Evolutionary conservation across 345 rosid genomes (phyloP).

Genomic region (Eucalyptus caleyi): DNA sequence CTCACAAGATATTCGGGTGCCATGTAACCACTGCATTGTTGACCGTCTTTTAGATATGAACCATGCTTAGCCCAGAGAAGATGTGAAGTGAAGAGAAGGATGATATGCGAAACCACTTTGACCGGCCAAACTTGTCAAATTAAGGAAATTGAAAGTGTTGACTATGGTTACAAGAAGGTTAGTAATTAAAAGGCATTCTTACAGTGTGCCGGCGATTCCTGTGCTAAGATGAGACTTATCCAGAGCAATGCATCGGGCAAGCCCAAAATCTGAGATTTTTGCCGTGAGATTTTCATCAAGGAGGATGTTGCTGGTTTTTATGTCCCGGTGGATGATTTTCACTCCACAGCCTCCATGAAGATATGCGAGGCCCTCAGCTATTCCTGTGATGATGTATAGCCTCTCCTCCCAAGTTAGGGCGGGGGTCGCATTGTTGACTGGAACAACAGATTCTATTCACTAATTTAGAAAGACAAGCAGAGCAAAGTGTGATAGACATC

Average conservation of each 20-base stretch:
- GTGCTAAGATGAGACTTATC: conserved; percentile 47
- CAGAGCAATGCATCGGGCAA: conserved; percentile 31
- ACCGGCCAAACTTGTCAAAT: neutral
- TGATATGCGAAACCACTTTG: neutral
- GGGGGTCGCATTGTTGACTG: conserved; percentile 32
- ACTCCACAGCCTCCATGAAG: conserved; percentile 53
- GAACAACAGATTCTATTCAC: neutral
- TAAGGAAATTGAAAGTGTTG: neutral
- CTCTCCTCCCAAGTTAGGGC: conserved; percentile 58
- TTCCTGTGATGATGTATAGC: conserved; percentile 41
- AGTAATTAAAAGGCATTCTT: neutral
- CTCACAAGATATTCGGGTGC: conserved; percentile 75
- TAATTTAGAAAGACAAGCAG: neutral
- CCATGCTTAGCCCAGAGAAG: neutral
- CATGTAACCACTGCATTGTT: conserved; percentile 55
- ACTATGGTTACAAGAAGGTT: neutral
- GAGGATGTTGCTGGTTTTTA: conserved; percentile 71
- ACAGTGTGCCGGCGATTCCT: conserved; percentile 79
- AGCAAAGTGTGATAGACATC: neutral
- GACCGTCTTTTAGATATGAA: neutral
- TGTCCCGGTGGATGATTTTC: conserved; percentile 75
- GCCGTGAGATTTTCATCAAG: conserved; percentile 56
- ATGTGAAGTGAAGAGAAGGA: neutral
- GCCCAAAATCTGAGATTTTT: conserved; percentile 85
- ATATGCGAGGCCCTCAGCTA: conserved; percentile 67